Percentiles rank a stretch among this genome's conserved stretches.
Evolutionary conservation across 2,329 filamentous ascomycete genomes (phyloP).

Genomic region (Penicillium sp.): DNA sequence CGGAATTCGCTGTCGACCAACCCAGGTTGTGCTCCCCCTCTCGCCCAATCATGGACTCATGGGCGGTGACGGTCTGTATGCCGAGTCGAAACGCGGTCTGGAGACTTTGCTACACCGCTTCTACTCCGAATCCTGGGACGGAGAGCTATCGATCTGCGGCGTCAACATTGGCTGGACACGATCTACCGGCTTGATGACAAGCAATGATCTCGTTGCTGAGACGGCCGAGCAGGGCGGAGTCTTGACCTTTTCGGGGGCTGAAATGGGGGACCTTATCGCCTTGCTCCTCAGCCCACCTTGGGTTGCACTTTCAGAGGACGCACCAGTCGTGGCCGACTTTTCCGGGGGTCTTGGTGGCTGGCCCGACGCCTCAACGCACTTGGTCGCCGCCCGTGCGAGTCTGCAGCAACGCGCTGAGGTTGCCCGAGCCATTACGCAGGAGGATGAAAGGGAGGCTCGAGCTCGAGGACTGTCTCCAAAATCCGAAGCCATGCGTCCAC

Average conservation of each 20-base stretch:
- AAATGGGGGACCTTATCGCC: constrained; percentile 8
- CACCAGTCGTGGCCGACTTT: constrained; percentile 3
- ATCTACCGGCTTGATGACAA: constrained; percentile 7
- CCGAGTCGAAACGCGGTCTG: constrained; percentile 9
- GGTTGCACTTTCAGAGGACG: neutral
- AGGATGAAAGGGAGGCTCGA: neutral
- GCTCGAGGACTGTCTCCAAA: neutral
- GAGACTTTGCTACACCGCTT: constrained; percentile 5
- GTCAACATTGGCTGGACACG: constrained; percentile 9
- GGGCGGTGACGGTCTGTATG: constrained; percentile 12
- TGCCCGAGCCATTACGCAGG: neutral
- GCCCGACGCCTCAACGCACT: neutral
- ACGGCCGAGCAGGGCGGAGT: neutral
- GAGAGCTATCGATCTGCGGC: constrained; percentile 11
- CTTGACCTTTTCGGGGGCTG: constrained; percentile 1
- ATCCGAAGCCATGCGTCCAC: neutral
- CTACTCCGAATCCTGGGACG: constrained; percentile 7
- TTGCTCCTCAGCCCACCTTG: neutral
- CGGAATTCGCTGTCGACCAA: neutral
- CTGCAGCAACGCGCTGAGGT: neutral
- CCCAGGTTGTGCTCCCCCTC: constrained; percentile 5
- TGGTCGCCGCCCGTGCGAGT: neutral
- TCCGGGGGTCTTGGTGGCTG: neutral
- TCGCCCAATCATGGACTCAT: constrained; percentile 14
- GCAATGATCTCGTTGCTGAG: constrained; percentile 10